Evolutionary conservation across 129 eudicot species (phyloP), one percentile per base, ranked within the genome.

Genomic region (Artemisia annua): DNA sequence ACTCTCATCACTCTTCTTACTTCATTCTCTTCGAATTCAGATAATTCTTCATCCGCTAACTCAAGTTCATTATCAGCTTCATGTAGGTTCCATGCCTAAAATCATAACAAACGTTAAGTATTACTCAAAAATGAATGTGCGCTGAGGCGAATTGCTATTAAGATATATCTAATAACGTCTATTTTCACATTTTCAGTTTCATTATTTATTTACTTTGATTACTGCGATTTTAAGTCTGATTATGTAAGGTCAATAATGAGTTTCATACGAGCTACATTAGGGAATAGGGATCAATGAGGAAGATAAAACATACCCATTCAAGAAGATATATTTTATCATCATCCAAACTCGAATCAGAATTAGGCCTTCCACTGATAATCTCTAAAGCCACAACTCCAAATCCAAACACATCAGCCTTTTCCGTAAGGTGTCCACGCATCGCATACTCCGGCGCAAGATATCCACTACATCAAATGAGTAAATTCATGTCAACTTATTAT

Each of bases 381-480:
- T 92, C 98, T 11, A 92, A 82, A 82, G 96, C 95, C 62, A 92
- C 95, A 63, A 92, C 98, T 59, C 96, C 98, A 75, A 87, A 93
- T 6, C 92, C 83, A 73, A 85, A 93, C 57, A 93, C 88, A 66
- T 93, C 98, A 55, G 85, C 98, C 84, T 93, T 93, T 72, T 93
- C 98, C 0, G 98, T 89, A 18, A 93, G 92, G 70, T 93, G 98
- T 43, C 98, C 96, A 5, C 96, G 89, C 96, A 92, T 79, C 32
- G 98, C 98, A 78, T 92, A 92, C 82, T 92, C 98, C 0, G 94
- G 96, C 52, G 96, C 96, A 52, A 92, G 89, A 83, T 92, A 92
- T 48, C 96, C 96, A n/a, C 96, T 89, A 30, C 82, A 72, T n/a
- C n/a, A 2, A 69, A 55, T 54, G 35, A 52, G 12, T 20, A 71